These are phyloP conservation scores for Antarctomyces pellizariae DNA, from an alignment of 495 filamentous ascomycete genomes.

Conservation along the genomic window DNA sequence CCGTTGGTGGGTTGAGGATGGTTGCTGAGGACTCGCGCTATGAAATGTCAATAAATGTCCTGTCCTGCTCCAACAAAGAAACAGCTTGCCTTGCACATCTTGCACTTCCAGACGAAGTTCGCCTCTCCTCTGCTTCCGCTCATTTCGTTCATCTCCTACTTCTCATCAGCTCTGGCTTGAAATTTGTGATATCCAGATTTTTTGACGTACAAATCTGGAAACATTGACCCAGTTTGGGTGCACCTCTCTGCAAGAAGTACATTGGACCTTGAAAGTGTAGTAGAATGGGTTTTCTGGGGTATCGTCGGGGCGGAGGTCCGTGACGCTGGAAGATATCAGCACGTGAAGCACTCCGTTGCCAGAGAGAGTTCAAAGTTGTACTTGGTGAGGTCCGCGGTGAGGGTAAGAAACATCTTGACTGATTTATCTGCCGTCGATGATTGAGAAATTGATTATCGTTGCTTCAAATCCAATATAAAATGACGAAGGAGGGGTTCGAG, in stretches of 20 bases:
- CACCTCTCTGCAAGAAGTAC: constrained; percentile 75
- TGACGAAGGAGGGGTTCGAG: too few species aligned
- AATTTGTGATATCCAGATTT: background rate
- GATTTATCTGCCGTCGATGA: too few species aligned
- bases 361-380: constrained; percentile 6
- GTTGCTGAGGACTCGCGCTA: constrained; percentile 35
- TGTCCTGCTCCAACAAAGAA: background rate
- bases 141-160: constrained; percentile 62
- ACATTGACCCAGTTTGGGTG: constrained; percentile 77
- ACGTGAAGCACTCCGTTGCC: constrained; percentile 1
- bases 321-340: constrained; percentile 40
- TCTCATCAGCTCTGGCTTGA: constrained; percentile 1
- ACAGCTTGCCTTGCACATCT: constrained; percentile 51
- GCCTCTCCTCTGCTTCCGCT: constrained; percentile 83
- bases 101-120: constrained; percentile 96
- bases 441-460: too few species aligned
- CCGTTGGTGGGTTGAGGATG: constrained; percentile 44
- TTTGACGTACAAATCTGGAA: constrained; percentile 56
- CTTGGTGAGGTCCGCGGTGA: constrained; percentile 58
- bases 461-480: too few species aligned
- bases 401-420: constrained; percentile 43
- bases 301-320: constrained; percentile 67
- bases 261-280: constrained; percentile 94
- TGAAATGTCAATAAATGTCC: constrained; percentile 1
- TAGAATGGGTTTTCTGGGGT: constrained; percentile 59